Conservation (phyloP, 176 grass and related monocot genomes). For the Dactylis glomerata region DNA sequence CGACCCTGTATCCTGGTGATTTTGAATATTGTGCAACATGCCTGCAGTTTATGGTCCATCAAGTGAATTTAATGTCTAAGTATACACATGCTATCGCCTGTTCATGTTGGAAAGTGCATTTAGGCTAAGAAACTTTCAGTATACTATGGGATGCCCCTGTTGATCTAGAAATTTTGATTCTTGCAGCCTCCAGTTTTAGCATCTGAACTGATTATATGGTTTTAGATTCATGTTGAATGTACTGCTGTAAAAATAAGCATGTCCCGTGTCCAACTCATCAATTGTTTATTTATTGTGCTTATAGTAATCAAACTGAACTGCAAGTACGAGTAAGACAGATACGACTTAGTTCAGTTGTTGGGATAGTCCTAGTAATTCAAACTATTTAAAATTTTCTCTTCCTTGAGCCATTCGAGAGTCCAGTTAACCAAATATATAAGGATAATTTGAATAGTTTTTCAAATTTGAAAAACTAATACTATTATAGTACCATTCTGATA, state of each 20-base stretch:
- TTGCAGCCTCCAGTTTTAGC: constrained; percentile 5
- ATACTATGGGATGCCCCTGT: background rate
- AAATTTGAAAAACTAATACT: background rate
- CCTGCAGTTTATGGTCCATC: constrained; percentile 8
- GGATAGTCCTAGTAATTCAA: background rate
- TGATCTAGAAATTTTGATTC: background rate
- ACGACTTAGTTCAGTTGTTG: background rate
- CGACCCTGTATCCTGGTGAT: background rate
- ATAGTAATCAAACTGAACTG: background rate
- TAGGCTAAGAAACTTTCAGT: background rate
- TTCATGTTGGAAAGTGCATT: too few relatives aligned
- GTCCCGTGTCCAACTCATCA: background rate
- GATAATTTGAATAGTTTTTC: background rate
- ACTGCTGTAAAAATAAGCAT: background rate
- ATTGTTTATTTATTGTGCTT: background rate
- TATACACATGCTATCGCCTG: too few relatives aligned
- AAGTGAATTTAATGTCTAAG: constrained; percentile 17
- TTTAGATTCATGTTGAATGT: background rate
- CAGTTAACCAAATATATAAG: background rate
- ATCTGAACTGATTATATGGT: constrained; percentile 1
- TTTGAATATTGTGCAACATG: background rate
- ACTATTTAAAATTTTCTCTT: background rate
- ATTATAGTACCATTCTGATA: background rate
- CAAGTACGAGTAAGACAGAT: background rate
- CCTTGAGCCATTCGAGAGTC: background rate